These are phyloP conservation scores for Paracoccidioides brasiliensis DNA, from an alignment of 2,329 filamentous ascomycete genomes.

Conservation along the genomic window DNA sequence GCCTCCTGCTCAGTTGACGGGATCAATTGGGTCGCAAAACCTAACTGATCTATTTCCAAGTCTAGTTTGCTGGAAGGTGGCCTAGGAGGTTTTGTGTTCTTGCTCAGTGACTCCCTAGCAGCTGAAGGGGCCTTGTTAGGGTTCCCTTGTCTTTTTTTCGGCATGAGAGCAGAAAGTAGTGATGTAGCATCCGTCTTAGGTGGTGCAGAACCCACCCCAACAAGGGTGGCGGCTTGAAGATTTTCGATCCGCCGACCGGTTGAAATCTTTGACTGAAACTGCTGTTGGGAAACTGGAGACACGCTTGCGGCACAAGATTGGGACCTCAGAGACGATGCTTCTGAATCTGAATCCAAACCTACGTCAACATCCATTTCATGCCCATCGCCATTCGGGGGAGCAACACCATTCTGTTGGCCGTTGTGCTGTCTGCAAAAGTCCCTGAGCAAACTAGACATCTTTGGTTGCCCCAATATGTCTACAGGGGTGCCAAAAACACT, in stretches of 20 bases:
- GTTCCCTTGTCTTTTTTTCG: neutral
- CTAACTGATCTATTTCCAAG: neutral
- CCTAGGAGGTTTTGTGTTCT: too few species aligned
- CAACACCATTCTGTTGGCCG: neutral
- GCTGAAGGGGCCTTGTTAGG: neutral
- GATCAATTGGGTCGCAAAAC: neutral
- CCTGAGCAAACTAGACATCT: constrained; percentile 3
- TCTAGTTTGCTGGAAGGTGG: neutral
- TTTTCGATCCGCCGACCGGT: neutral
- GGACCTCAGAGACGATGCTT: neutral
- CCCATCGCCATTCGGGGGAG: neutral
- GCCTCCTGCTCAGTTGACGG: neutral
- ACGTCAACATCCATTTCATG: neutral
- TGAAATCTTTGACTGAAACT: neutral
- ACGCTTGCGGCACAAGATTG: neutral
- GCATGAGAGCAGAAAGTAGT: neutral
- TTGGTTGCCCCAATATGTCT: constrained; percentile 9
- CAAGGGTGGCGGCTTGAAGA: neutral
- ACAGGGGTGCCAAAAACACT: constrained; percentile 16
- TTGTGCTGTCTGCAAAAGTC: neutral
- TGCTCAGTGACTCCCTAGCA: too few species aligned
- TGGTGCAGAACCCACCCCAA: neutral
- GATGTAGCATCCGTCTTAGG: neutral
- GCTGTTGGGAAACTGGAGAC: neutral
- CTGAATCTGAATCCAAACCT: neutral